A percentile compares a stretch with the other conserved stretches of the same genome.
Conservation (phyloP, 371 early-diverging fungal species). For the Dichotomocladium elegans region DNA sequence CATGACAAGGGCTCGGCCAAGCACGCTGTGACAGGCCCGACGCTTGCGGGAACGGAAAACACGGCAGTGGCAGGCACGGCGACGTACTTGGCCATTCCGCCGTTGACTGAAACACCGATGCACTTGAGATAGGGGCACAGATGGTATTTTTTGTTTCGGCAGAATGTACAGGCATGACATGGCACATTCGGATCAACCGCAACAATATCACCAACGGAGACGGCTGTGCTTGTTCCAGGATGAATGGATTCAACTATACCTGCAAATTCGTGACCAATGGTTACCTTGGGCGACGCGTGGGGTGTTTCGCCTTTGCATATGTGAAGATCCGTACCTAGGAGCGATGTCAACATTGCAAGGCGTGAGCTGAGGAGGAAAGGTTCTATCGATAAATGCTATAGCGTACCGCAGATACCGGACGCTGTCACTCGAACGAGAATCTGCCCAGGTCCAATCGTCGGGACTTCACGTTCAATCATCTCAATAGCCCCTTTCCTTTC, state of each 20-base stretch:
- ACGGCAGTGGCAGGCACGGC: conserved; percentile 42
- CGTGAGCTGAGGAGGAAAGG: not conserved
- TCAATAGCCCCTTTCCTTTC: conserved; percentile 43
- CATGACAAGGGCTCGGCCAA: conserved; percentile 59
- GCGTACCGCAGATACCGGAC: conserved; percentile 54
- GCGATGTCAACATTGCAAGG: not conserved
- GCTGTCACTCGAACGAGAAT: conserved; percentile 50
- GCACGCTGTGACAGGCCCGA: conserved; percentile 45
- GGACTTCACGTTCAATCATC: conserved; percentile 32
- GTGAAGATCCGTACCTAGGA: conserved; percentile 54
- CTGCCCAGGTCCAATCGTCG: conserved; percentile 39
- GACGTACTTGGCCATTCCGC: conserved; percentile 57
- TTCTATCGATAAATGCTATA: not conserved
- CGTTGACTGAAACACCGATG: conserved; percentile 51
- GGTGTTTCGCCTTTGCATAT: conserved; percentile 57
- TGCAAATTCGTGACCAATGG: conserved; percentile 56
- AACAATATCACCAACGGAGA: conserved; percentile 40
- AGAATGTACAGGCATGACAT: conserved; percentile 49
- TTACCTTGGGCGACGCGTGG: conserved; percentile 45
- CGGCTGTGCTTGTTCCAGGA: conserved; percentile 27
- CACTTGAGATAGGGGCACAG: conserved; percentile 41
- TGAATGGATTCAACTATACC: conserved; percentile 49
- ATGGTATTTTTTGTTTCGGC: conserved; percentile 49
- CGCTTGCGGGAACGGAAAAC: conserved; percentile 29
- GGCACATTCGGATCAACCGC: conserved; percentile 54